Evolutionary conservation across 2,329 filamentous ascomycete species (phyloP), one percentile per base, ranked within the genome.

Genomic region (Ophiostoma angusticollis): DNA sequence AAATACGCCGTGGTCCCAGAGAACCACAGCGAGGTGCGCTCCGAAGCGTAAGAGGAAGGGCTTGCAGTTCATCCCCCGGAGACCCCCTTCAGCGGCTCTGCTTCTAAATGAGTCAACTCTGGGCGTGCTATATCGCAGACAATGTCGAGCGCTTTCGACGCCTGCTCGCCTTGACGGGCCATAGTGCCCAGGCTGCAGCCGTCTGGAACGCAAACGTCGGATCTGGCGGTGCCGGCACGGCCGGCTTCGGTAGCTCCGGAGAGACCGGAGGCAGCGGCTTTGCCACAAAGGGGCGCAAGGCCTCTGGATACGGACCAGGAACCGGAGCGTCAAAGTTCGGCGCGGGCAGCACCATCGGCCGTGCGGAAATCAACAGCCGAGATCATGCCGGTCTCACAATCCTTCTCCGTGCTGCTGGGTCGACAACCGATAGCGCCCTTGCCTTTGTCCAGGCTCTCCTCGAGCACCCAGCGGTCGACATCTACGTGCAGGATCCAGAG

Each of bases 81-180:
- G 24, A 24, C 28, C 7, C 17, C 23, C 13, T 31, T 23, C n/a
- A n/a, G 16, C 22, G 21, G 25, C 28, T 14, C 9, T 31, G 21
- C 23, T 17, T 43, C 40, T 46, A 40, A 52, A 59, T 96, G 89
- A 96, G 84, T 80, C 81, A 86, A 74, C 78, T 98, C 61, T 95
- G 89, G 89, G 87, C 86, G 73, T 84, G 76, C 60, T 96, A 89
- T 61, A 81, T 93, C 70, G 82, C 95, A 77, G 84, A 95, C 73
- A 86, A 98, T 77, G 82, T 94, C 77, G 87, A 93, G 60, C 78
- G 68, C 58, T 96, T 98, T 73, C 81, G 83, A 66, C 81, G 80
- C 67, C 74, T 93, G 57, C 73, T 98, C 72, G 79, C 79, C 56
- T 76, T 75, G 59, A 70, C 80, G 62, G 68, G 70, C 56, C 70